These are phyloP conservation scores for Mortierella sp. DNA, from an alignment of 371 early-diverging fungal genomes.

Conservation along the genomic window DNA sequence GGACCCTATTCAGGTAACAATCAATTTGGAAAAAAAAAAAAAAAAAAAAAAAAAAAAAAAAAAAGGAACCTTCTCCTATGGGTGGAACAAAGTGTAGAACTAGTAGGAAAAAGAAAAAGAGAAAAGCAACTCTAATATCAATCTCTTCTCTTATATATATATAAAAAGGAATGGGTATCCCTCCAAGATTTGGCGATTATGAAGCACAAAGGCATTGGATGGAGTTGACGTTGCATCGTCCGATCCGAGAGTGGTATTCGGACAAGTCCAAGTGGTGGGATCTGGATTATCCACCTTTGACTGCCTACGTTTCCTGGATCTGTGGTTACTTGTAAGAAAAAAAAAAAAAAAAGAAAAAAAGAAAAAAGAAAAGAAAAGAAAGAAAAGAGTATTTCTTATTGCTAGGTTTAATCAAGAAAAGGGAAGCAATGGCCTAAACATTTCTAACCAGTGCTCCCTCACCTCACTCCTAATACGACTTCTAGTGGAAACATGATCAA, in stretches of 20 bases:
- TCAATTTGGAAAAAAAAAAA: too few species aligned
- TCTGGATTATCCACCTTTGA: conserved; percentile 96
- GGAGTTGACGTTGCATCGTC: conserved; percentile 88
- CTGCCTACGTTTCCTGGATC: conserved; percentile 91
- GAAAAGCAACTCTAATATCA: neutral
- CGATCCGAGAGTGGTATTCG: conserved; percentile 85
- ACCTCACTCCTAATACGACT: too few species aligned
- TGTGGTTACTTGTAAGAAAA: conserved; percentile 84
- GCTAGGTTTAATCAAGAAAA: too few species aligned
- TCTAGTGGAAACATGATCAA: conserved; percentile 77
- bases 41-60: neutral
- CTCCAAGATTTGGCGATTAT: conserved; percentile 94
- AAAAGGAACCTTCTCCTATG: too few species aligned
- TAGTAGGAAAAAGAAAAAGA: too few species aligned
- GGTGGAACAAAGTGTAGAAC: too few species aligned
- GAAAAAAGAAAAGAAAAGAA: neutral
- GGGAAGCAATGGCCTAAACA: too few species aligned
- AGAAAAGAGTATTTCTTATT: neutral
- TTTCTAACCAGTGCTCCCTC: too few species aligned
- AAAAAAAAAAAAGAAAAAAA: neutral
- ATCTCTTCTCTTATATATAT: neutral
- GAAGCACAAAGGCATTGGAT: conserved; percentile 99
- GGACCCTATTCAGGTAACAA: conserved; percentile 86
- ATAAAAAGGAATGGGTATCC: conserved; percentile 53
- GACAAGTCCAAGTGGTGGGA: conserved; percentile 94